A percentile compares a stretch with the other conserved stretches of the same genome.
Conservation (phyloP, 1,284 basidiomycete species). For the Pascua sp. region DNA sequence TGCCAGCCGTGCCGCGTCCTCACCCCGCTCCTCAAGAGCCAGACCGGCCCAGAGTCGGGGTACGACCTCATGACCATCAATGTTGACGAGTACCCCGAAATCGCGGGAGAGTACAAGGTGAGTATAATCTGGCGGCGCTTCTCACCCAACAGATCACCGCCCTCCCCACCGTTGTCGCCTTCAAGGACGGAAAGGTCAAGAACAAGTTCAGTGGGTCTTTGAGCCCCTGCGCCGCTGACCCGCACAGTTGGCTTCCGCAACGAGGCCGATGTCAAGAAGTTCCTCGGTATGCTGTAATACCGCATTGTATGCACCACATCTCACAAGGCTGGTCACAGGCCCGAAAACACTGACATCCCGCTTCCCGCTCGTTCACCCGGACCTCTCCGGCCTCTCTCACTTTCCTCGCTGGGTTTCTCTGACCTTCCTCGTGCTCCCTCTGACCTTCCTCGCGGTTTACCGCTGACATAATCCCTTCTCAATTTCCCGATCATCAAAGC, state of each 20-base stretch:
- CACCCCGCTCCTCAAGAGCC: slow-evolving; percentile 41
- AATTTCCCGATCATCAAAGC: no score
- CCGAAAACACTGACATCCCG: no score
- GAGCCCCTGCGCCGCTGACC: background rate
- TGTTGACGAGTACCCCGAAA: slow-evolving; percentile 43
- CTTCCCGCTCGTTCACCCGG: no score
- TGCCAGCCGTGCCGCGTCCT: slow-evolving; percentile 49
- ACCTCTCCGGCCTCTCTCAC: no score
- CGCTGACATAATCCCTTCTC: no score
- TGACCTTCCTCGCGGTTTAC: no score
- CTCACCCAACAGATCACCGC: slow-evolving; percentile 36
- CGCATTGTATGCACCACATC: background rate
- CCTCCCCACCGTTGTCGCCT: slow-evolving; percentile 47
- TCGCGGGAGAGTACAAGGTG: slow-evolving; percentile 47
- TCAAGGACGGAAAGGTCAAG: slow-evolving; percentile 46
- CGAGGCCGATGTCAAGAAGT: slow-evolving; percentile 44
- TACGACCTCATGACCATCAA: slow-evolving; percentile 46
- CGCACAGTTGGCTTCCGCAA: slow-evolving; percentile 40
- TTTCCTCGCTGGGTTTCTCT: no score
- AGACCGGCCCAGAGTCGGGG: slow-evolving; percentile 35
- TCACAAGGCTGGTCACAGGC: background rate
- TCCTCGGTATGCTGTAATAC: slow-evolving; percentile 34
- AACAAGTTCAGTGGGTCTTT: slow-evolving; percentile 46
- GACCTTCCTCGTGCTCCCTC: no score
- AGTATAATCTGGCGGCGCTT: slow-evolving; percentile 2